These are phyloP conservation scores for Tirmania nivea DNA, from an alignment of 495 filamentous ascomycete species.

Conservation along the genomic window DNA sequence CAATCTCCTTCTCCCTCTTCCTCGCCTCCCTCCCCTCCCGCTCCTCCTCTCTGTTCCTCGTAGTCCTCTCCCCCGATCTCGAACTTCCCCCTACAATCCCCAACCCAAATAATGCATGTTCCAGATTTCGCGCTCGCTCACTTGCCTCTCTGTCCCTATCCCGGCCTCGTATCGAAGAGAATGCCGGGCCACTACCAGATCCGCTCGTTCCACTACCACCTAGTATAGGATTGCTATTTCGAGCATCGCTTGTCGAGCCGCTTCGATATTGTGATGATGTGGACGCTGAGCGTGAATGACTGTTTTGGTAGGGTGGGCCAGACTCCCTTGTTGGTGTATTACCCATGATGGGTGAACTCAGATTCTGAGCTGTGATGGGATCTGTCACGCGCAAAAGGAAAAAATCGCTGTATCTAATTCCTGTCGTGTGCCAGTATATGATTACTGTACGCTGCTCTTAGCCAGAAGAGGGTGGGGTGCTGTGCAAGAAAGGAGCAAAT, in stretches of 20 bases:
- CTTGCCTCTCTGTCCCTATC: slow-evolving; percentile 7
- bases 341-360: slow-evolving; percentile 6
- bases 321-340: slow-evolving; percentile 19
- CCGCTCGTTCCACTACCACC: slow-evolving; percentile 7
- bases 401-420: too few species aligned
- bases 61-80: not conserved
- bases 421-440: too few species aligned
- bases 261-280: slow-evolving; percentile 11
- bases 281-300: slow-evolving; percentile 10
- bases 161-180: not conserved
- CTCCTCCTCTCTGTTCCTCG: slow-evolving; percentile 33
- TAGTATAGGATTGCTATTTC: slow-evolving; percentile 6
- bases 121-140: slow-evolving; percentile 10
- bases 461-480: too few species aligned
- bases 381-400: too few species aligned
- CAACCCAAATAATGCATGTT: slow-evolving; percentile 14
- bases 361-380: too few species aligned
- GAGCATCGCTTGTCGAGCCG: slow-evolving; percentile 7
- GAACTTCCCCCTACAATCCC: slow-evolving; percentile 8
- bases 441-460: too few species aligned
- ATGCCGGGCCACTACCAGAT: not conserved
- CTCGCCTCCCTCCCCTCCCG: slow-evolving; percentile 79
- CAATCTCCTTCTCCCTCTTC: slow-evolving; percentile 25
- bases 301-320: slow-evolving; percentile 11
- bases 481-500: too few species aligned